A percentile compares a stretch with the other conserved stretches of the same genome.
These are phyloP conservation scores for Leonotis leonurus DNA, from an alignment of 257 asterid species.

Conservation along the genomic window DNA sequence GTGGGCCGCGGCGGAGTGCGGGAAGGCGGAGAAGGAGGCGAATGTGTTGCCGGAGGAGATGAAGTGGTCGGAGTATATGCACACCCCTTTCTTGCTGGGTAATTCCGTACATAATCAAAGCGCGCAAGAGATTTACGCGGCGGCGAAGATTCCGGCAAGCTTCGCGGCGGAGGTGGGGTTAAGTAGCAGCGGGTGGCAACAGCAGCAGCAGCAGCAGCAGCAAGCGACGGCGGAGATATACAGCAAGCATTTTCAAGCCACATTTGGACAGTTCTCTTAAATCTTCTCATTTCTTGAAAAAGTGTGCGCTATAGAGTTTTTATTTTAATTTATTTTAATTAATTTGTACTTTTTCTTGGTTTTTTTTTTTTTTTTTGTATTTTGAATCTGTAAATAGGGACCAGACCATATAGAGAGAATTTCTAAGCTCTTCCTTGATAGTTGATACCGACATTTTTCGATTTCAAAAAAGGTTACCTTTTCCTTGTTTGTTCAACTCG, in stretches of 20 bases:
- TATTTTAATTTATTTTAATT: too few species aligned
- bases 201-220: slow-evolving; percentile 35
- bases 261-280: slow-evolving; percentile 65
- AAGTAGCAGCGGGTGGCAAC: slow-evolving; percentile 27
- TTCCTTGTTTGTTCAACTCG: slow-evolving; percentile 3
- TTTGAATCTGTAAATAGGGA: slow-evolving; percentile 64
- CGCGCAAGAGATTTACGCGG: slow-evolving; percentile 39
- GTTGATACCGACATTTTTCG: slow-evolving; percentile 38
- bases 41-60: slow-evolving; percentile 34
- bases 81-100: slow-evolving; percentile 48
- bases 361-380: neutral
- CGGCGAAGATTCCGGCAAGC: too few species aligned
- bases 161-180: slow-evolving; percentile 30
- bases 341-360: too few species aligned
- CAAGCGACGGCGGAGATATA: slow-evolving; percentile 33
- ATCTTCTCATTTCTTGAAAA: slow-evolving; percentile 8
- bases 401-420: slow-evolving; percentile 38
- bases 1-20: slow-evolving; percentile 34
- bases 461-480: neutral
- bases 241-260: slow-evolving; percentile 53
- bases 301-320: slow-evolving; percentile 48
- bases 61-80: slow-evolving; percentile 75
- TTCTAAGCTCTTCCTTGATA: slow-evolving; percentile 20
- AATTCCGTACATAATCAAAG: slow-evolving; percentile 20
- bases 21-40: slow-evolving; percentile 30